Conservation (phyloP, 2,329 filamentous ascomycete genomes). For the Pochonia chlamydosporia region DNA sequence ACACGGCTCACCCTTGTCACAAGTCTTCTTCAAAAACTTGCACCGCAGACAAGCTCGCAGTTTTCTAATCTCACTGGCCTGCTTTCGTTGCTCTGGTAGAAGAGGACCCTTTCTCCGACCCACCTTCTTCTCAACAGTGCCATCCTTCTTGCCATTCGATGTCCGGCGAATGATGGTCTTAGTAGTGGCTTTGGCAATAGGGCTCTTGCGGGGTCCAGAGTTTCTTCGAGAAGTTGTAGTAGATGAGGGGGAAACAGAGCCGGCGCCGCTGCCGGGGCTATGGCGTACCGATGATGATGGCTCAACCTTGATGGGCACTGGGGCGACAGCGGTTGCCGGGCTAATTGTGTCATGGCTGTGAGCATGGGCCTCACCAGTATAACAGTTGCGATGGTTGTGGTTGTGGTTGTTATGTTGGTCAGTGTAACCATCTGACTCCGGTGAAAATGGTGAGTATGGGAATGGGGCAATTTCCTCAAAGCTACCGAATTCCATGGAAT, state of each 20-base stretch:
- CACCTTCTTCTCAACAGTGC: slow-evolving; percentile 79
- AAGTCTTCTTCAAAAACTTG: slow-evolving; percentile 99
- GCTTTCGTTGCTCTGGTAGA: slow-evolving; percentile 88
- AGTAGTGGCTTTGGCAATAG: slow-evolving; percentile 67
- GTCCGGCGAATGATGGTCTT: slow-evolving; percentile 81
- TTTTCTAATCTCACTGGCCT: slow-evolving; percentile 95
- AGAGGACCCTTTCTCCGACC: slow-evolving; percentile 86
- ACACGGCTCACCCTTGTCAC: slow-evolving; percentile 95
- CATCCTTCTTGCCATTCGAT: slow-evolving; percentile 73
- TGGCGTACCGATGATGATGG: slow-evolving; percentile 45
- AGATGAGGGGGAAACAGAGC: slow-evolving; percentile 55
- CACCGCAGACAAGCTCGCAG: slow-evolving; percentile 88
- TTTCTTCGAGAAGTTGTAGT: slow-evolving; percentile 59
- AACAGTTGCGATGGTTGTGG: slow-evolving; percentile 55
- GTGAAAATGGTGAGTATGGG: slow-evolving; percentile 75
- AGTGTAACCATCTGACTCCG: slow-evolving; percentile 68
- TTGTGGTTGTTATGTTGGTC: slow-evolving; percentile 38
- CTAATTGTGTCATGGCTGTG: slow-evolving; percentile 52
- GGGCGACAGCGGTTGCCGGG: slow-evolving; percentile 60
- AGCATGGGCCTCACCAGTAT: slow-evolving; percentile 49
- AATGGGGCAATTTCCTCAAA: slow-evolving; percentile 73
- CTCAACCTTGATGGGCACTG: slow-evolving; percentile 61
- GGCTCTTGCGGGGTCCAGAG: slow-evolving; percentile 68
- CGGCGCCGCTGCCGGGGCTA: slow-evolving; percentile 54
- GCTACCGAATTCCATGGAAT: slow-evolving; percentile 64